Evolutionary conservation across 2,329 filamentous ascomycete genomes (phyloP), one percentile per base, ranked within the genome.

Genomic region (Diaporthe velutina): DNA sequence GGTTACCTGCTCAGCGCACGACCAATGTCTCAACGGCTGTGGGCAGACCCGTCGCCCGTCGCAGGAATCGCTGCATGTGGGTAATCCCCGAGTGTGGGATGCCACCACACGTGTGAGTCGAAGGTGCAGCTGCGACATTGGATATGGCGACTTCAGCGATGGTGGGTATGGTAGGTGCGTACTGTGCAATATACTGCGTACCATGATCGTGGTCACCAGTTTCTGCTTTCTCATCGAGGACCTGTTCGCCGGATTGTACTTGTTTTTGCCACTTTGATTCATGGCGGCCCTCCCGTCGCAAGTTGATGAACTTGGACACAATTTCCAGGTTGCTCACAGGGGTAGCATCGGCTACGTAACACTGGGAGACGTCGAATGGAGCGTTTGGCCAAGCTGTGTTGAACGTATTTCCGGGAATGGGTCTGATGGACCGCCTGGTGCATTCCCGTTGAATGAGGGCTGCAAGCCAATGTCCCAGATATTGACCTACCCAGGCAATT

Each of bases 291-390:
- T 9, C 28, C 28, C 9, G 28, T 50, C 28, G 42, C 45, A 13
- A 2, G 19, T 52, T 38, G 45, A 67, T 52, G 30, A n/a, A 45
- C 45, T 38, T 35, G 22, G 45, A 25, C 45, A 64, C 55, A 13
- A 5, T 10, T 10, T 42, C n/a, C 17, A 28, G 13, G 13, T 19
- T 25, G 7, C 13, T 3, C 15, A 9, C 12, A 19, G 12, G 19
- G 19, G 64, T 52, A 19, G 64, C n/a, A 67, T 67, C n/a, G 45
- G 30, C n/a, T 67, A 40, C 45, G 64, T 52, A 30, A 17, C 22
- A 38, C 4, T 52, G 61, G 19, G 45, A 5, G 7, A 38, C 45
- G 12, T 50, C 25, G 45, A 38, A 38, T 30, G 64, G 13, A 28
- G 28, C 33, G 33, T 28, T 52, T 19, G 30, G 4, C 30, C 25